Evolutionary conservation across 2,329 filamentous ascomycete genomes (phyloP).

Genomic region (Cephalotrichum gorgonifer): DNA sequence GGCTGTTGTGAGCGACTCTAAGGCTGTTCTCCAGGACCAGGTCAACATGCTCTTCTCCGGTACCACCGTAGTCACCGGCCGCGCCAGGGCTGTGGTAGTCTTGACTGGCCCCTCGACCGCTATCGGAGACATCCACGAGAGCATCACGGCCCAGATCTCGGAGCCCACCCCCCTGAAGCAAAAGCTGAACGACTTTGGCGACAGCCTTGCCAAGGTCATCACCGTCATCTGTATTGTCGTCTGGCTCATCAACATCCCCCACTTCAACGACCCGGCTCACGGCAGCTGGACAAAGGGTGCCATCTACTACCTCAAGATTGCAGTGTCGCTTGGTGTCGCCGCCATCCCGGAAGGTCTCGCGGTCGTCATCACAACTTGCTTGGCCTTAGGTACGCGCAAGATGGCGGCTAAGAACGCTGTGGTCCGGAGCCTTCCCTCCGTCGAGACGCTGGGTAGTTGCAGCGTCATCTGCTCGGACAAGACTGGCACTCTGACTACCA

Average conservation of each 20-base stretch:
- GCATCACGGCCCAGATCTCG: conserved; percentile 95
- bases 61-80: conserved; percentile 90
- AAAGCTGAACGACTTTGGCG: conserved; percentile 97
- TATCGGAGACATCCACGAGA: conserved; percentile 98
- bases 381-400: conserved; percentile 91
- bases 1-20: conserved; percentile 58
- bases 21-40: conserved; percentile 95
- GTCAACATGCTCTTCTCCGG: conserved; percentile 97
- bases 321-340: conserved; percentile 92
- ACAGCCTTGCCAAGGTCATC: conserved; percentile 93
- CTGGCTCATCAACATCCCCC: conserved; percentile 96
- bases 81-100: conserved; percentile 83
- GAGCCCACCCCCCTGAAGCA: conserved; percentile 96
- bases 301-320: conserved; percentile 99
- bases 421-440: conserved; percentile 88
- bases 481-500: conserved; percentile 94
- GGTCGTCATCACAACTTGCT: conserved; percentile 96
- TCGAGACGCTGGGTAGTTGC: conserved; percentile 96
- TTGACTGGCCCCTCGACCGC: conserved; percentile 84
- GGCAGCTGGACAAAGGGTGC: conserved; percentile 93
- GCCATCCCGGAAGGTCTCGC: conserved; percentile 96
- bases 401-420: conserved; percentile 99
- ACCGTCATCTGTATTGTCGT: conserved; percentile 93
- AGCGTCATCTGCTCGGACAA: conserved; percentile 99
- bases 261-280: conserved; percentile 91